Conservation (phyloP, 805 yeast species). For the Kluyveromyces aestuarii region DNA sequence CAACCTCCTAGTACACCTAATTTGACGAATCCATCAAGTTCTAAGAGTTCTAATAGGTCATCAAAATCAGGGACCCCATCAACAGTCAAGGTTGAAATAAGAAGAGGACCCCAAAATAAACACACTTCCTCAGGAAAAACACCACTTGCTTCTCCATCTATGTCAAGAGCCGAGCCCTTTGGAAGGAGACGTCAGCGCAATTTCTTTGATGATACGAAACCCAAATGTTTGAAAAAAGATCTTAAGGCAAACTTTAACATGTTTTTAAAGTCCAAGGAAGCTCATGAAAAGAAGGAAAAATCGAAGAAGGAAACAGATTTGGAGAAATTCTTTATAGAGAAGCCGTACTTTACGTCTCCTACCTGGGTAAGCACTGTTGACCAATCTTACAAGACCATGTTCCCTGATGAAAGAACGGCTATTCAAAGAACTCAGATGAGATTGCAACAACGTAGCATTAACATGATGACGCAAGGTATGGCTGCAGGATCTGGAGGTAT, state of each 20-base stretch:
- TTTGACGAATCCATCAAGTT: slow-evolving; percentile 9
- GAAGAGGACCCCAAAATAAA: slow-evolving; percentile 12
- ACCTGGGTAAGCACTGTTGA: slow-evolving; percentile 61
- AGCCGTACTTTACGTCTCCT: slow-evolving; percentile 65
- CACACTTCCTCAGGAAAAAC: slow-evolving; percentile 22
- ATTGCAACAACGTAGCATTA: slow-evolving; percentile 27
- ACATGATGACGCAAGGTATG: slow-evolving; percentile 19
- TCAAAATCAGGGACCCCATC: slow-evolving; percentile 18
- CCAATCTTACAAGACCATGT: slow-evolving; percentile 44
- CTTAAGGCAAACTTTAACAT: slow-evolving; percentile 43
- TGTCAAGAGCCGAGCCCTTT: slow-evolving; percentile 10
- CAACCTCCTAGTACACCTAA: slow-evolving; percentile 5
- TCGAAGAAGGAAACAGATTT: slow-evolving; percentile 15
- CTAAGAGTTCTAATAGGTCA: slow-evolving; percentile 2
- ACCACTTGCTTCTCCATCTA: slow-evolving; percentile 14
- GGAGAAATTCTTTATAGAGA: slow-evolving; percentile 40
- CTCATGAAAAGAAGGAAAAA: slow-evolving; percentile 21
- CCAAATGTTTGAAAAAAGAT: slow-evolving; percentile 23
- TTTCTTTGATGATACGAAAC: slow-evolving; percentile 20
- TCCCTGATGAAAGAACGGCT: slow-evolving; percentile 34
- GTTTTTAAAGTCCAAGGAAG: slow-evolving; percentile 38
- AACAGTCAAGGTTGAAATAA: slow-evolving; percentile 15
- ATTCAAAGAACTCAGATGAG: slow-evolving; percentile 23
- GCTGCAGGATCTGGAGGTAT: slow-evolving; percentile 9
- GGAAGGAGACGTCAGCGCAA: slow-evolving; percentile 18